phyloP scores from a whole-genome alignment of 1,284 basidiomycete species.

The Paramarasmius palmivorus region DNA sequence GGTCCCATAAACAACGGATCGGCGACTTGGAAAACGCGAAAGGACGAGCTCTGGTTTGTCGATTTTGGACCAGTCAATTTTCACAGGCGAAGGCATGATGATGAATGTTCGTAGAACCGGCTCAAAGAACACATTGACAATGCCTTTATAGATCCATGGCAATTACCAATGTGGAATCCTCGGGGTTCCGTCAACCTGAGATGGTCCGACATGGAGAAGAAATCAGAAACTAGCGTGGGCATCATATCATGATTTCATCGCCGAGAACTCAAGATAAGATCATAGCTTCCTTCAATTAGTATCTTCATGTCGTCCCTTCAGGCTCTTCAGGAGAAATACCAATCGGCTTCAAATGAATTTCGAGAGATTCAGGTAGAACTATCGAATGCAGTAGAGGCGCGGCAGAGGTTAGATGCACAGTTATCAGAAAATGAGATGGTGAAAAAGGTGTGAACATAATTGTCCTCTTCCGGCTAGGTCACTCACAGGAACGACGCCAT shows the following conservation, averaged over 20 bases:
- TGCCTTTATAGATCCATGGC: neutral
- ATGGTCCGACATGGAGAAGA: neutral
- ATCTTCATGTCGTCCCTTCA: slow-evolving; percentile 45
- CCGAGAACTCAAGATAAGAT: slow-evolving; percentile 1
- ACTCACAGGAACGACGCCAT: neutral
- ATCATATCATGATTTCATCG: neutral
- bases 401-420: slow-evolving; percentile 86
- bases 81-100: slow-evolving; percentile 39
- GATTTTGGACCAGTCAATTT: slow-evolving; percentile 70
- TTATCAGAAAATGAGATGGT: slow-evolving; percentile 91
- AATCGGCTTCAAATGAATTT: slow-evolving; percentile 69
- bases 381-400: slow-evolving; percentile 70
- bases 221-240: neutral
- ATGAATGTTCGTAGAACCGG: slow-evolving; percentile 2
- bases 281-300: slow-evolving; percentile 1
- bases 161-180: neutral
- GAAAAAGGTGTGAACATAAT: slow-evolving; percentile 64
- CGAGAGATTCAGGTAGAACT: slow-evolving; percentile 82
- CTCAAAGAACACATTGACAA: slow-evolving; percentile 1
- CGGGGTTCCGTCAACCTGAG: neutral
- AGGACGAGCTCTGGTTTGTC: slow-evolving; percentile 59
- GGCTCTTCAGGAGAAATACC: slow-evolving; percentile 44
- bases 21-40: slow-evolving; percentile 65
- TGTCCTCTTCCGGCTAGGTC: neutral
- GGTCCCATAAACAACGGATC: slow-evolving; percentile 80